Base-by-base conservation (phyloP, 352 stramenopile species). In the Phytophthora tentaculata region DNA sequence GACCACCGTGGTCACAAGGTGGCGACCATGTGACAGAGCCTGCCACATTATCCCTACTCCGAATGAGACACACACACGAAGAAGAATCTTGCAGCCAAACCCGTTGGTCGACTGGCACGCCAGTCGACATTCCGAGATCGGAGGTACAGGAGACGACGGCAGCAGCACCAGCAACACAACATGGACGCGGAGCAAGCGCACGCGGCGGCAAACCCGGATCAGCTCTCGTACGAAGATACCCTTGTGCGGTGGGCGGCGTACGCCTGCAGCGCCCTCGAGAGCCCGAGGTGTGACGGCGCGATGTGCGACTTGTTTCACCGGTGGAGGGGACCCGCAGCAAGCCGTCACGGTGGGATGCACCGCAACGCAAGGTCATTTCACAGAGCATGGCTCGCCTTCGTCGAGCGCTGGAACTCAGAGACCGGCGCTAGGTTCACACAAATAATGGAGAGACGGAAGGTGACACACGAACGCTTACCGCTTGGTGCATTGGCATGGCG, bases 31-130 rank as follows among this genome's bases (percentile, higher is more conserved):
- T 47, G 51, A 58, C 51, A 58, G 24, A 16, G 32, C 32, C 32
- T 48, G 29, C 35, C 51, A 58, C 51, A 47, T 14, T 23, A 58
- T n/a, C 48, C 24, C 44, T 41, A 35, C 47, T 37, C 47, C 29
- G 32, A 23, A 53, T 53, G 24, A 23, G 45, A 12, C 32, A 39
- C 32, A 51, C 47, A 53, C 20, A 17, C 23, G 12, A 24, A 50
- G 44, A 50, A 50, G 19, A 50, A 50, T 28, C 19, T 16, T 50
- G 44, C 19, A 22, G 20, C 6, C 20, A 17, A 22, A 20, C 41
- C n/a, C 5, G 16, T 22, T 48, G 41, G 41, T 24, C 19, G 17
- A 22, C 14, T 45, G 16, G 39, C 32, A 39, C 39, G 14, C 20
- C 41, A 48, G 41, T 48, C 19, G 17, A 24, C 41, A 24, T 14